Evolutionary conservation across 1,284 basidiomycete genomes (phyloP).

Genomic region (Mycosarcoma maydis): DNA sequence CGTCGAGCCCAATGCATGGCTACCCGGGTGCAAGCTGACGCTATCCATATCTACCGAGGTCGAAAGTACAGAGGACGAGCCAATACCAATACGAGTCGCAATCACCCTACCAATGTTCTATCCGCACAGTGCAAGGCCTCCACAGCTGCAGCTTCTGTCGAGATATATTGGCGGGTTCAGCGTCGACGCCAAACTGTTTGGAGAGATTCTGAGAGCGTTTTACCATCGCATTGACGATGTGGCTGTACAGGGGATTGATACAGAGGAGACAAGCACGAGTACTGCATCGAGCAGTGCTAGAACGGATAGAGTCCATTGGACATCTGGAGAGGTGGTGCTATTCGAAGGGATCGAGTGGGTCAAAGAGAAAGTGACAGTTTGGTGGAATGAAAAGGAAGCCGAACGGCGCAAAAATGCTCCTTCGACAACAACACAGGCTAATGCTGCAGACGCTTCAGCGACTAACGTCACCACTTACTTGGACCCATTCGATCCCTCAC

Average conservation of each 20-base stretch:
- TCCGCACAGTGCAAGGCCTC: slow-evolving; percentile 46
- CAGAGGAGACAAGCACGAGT: slow-evolving; percentile 8
- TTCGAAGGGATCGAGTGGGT: slow-evolving; percentile 67
- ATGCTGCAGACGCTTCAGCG: background rate
- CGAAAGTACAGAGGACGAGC: slow-evolving; percentile 9
- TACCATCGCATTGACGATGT: slow-evolving; percentile 35
- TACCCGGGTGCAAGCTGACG: slow-evolving; percentile 33
- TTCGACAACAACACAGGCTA: background rate
- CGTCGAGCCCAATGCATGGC: slow-evolving; percentile 31
- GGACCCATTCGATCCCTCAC: too few relatives aligned
- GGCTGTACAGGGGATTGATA: background rate
- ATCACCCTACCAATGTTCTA: slow-evolving; percentile 57
- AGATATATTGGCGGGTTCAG: slow-evolving; percentile 59
- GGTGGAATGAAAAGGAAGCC: slow-evolving; percentile 43
- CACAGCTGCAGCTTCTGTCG: slow-evolving; percentile 61
- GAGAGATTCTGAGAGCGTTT: slow-evolving; percentile 57
- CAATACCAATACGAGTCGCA: slow-evolving; percentile 52
- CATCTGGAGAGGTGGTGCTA: slow-evolving; percentile 54
- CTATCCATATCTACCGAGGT: slow-evolving; percentile 43
- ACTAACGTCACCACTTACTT: too few relatives aligned
- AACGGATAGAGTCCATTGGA: slow-evolving; percentile 45
- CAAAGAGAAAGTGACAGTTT: slow-evolving; percentile 53
- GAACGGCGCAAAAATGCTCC: slow-evolving; percentile 5
- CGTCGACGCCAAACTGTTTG: slow-evolving; percentile 61
- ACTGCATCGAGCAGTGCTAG: slow-evolving; percentile 17